Evolutionary conservation across 2,329 filamentous ascomycete species (phyloP), one percentile per base, ranked within the genome.

Genomic region (Incumbomyces lentus): DNA sequence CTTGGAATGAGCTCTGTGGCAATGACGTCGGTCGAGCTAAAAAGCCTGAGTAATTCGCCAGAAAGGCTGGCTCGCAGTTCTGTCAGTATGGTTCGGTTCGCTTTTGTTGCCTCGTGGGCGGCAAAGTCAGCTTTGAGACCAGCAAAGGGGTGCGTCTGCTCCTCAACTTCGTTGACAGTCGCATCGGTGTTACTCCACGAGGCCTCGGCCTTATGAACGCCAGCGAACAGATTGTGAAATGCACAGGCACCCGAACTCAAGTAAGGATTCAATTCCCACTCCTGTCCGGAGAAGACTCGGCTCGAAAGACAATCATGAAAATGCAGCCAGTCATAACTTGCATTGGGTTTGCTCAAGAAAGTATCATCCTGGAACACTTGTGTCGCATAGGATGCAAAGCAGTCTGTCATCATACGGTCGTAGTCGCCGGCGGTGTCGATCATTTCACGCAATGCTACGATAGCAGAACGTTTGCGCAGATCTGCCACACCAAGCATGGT

Each of bases 321-420:
- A 63, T 93, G 74, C 46, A 98, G 76, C 92, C 92, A 98, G 59
- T 95, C 90, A 63, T 95, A 94, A 1, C 86, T 86, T 1, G 76
- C 70, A 54, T 83, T 81, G 0, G 93, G 93, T 61, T 98, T 98
- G 30, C 82, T 85, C 29, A 98, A 79, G 55, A 86, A 83, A 1
- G 82, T 84, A 64, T 98, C 92, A 62, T 98, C 92, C 67, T 95
- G 93, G 65, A 84, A 98, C 16, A 88, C 81, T 56, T 88, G 85
- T 35, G 79, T 80, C 0, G 90, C 88, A 62, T 95, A 98, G 54
- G 84, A 77, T 17, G 84, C 73, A 60, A 95, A 95, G 57, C 93
- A 82, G 52, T 96, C 75, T 11, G 72, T 72, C 40, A 79, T 65
- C 55, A 81, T 76, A 34, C 76, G 72, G 58, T 82, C 79, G 36